Percentiles rank a stretch among this genome's conserved stretches.
These are phyloP conservation scores for Cudoniella acicularis DNA, from an alignment of 495 filamentous ascomycete genomes.

Conservation along the genomic window DNA sequence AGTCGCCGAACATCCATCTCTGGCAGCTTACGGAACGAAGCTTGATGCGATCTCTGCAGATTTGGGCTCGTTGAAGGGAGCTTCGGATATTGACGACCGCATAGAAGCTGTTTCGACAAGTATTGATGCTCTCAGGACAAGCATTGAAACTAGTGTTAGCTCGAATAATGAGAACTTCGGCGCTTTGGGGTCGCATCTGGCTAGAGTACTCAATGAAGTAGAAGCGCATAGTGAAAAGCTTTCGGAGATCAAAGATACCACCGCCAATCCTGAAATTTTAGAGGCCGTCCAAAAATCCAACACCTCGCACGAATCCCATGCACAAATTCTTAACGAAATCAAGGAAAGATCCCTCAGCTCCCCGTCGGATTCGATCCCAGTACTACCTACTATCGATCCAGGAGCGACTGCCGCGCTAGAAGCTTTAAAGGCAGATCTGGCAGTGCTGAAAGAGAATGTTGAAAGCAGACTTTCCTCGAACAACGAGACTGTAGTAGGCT, in stretches of 20 bases:
- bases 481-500: conserved; percentile 8
- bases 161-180: conserved; percentile 16
- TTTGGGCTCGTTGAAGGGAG: conserved; percentile 14
- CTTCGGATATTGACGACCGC: conserved; percentile 3
- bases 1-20: conserved; percentile 3
- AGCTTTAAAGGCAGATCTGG: conserved; percentile 16
- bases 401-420: conserved; percentile 7
- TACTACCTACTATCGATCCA: background rate
- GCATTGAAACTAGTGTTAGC: conserved; percentile 8
- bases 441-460: conserved; percentile 17
- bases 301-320: conserved; percentile 14
- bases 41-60: conserved; percentile 20
- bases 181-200: conserved; percentile 11
- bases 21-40: conserved; percentile 18
- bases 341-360: conserved; percentile 14
- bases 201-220: conserved; percentile 6
- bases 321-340: conserved; percentile 16
- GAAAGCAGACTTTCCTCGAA: conserved; percentile 15
- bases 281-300: conserved; percentile 19
- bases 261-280: conserved; percentile 7
- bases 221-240: conserved; percentile 18
- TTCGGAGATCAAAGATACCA: conserved; percentile 13
- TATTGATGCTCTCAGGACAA: conserved; percentile 10
- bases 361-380: background rate
- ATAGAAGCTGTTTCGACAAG: conserved; percentile 14